Base-by-base conservation (phyloP, 805 yeast genomes). In the Starmerella sp. region DNA sequence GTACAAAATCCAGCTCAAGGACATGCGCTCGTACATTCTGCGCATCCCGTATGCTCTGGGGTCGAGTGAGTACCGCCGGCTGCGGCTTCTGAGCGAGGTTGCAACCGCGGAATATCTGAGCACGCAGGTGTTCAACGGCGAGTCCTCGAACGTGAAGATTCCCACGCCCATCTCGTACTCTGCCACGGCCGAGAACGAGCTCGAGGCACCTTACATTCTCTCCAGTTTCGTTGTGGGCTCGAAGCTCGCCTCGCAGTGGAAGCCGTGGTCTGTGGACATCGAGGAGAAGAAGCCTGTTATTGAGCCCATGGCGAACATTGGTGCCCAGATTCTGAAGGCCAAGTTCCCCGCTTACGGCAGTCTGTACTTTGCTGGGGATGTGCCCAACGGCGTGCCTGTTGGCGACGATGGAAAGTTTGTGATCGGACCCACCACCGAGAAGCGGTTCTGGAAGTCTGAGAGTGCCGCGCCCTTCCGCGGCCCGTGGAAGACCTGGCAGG, bases 1-100 rank as follows among this genome's bases (percentile, higher is more conserved):
- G 57, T 91, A 90, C 71, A 81, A 84, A 66, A 72, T 89, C 39
- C 78, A 79, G 22, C 73, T 89, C 54, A 78, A 78, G 59, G 77
- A 80, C 51, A 82, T 73, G 2, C 83, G 79, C 61, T 72, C 77
- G 9, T 81, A 84, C 60, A 78, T 86, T 32, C 75, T 93, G 68
- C 80, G 98, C 68, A 78, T 93, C 52, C 98, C 97, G 28, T 93
- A 93, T 67, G 85, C 84, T 51, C 76, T 88, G 22, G 86, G 83
- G 55, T 75, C 75, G 52, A 77, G 82, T 35, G 81, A 81, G 54
- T 76, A 80, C 48, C 76, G 83, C 57, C 57, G 61, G 52, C 59
- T 62, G 31, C 82, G 86, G 62, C 75, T 91, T 64, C 82, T 84
- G 67, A 81, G 89, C 67, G 98, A 91, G 69, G 96, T 83, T 53